phyloP scores from a whole-genome alignment of 805 yeast genomes.

The Brettanomyces sp. region DNA sequence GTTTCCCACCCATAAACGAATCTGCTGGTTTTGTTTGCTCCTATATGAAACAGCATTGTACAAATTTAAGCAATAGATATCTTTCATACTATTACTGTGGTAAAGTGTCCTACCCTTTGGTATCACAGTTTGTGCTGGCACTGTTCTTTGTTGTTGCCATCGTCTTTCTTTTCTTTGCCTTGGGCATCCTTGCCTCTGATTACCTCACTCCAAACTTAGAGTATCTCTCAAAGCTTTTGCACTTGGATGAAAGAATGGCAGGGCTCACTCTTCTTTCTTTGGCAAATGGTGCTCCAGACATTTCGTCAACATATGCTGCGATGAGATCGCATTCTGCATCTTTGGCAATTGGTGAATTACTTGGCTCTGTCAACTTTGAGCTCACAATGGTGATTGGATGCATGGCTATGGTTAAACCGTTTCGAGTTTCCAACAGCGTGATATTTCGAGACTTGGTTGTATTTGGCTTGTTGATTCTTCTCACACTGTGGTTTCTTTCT shows the following conservation, averaged over 20 bases:
- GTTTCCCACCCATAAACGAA: constrained; percentile 5
- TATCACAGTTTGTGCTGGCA: constrained; percentile 6
- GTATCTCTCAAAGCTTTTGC: constrained; percentile 49
- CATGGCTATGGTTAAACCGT: constrained; percentile 29
- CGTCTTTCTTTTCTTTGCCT: constrained; percentile 43
- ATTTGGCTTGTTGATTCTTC: constrained; percentile 40
- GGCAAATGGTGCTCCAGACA: constrained; percentile 91
- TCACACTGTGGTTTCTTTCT: constrained; percentile 42
- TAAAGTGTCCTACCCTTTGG: not conserved
- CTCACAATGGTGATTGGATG: constrained; percentile 43
- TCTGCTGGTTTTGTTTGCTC: constrained; percentile 10
- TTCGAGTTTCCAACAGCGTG: constrained; percentile 38
- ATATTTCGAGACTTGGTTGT: constrained; percentile 57
- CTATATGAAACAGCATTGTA: constrained; percentile 15
- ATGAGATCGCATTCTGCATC: constrained; percentile 56
- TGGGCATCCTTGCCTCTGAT: constrained; percentile 78
- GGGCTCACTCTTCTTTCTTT: constrained; percentile 84
- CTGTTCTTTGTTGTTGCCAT: constrained; percentile 8
- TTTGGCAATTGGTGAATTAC: constrained; percentile 43
- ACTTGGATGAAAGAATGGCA: constrained; percentile 65
- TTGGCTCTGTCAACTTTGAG: constrained; percentile 47
- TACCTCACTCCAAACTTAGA: constrained; percentile 73
- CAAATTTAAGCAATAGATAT: constrained; percentile 11
- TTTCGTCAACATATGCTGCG: constrained; percentile 76
- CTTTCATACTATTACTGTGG: constrained; percentile 19